These are phyloP conservation scores for Russula foetens DNA, from an alignment of 768 basidiomycete genomes.

Conservation along the genomic window DNA sequence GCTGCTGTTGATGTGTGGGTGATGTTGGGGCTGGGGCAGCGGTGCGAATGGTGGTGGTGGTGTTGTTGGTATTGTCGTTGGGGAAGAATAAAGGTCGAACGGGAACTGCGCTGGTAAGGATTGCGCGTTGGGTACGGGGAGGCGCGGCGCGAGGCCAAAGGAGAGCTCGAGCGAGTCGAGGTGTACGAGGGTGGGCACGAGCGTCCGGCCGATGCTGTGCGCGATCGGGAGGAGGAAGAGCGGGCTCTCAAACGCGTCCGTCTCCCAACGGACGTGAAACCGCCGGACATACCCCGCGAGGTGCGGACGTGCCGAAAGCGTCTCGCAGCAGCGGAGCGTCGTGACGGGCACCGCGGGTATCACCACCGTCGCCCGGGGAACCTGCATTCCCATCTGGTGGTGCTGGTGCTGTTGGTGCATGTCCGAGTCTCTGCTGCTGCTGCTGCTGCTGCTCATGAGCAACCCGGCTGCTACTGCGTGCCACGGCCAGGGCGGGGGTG, in stretches of 20 bases:
- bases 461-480: too few species aligned
- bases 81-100: too few species aligned
- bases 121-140: constrained; percentile 29
- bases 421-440: too few species aligned
- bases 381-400: too few species aligned
- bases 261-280: constrained; percentile 49
- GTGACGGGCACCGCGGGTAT: constrained; percentile 23
- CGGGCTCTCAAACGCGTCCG: constrained; percentile 28
- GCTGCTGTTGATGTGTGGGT: not conserved
- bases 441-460: too few species aligned
- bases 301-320: constrained; percentile 39
- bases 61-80: not conserved
- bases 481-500: too few species aligned
- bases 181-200: constrained; percentile 35
- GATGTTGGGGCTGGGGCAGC: not conserved
- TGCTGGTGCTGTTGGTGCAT: too few species aligned
- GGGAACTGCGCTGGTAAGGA: constrained; percentile 12
- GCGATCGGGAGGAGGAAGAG: constrained; percentile 16
- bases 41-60: not conserved
- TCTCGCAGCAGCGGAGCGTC: constrained; percentile 45
- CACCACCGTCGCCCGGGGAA: not conserved
- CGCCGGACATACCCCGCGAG: constrained; percentile 39
- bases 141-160: constrained; percentile 38
- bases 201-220: constrained; percentile 27
- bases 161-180: constrained; percentile 53